phyloP scores from a whole-genome alignment of 2,329 filamentous ascomycete genomes.

The Curvularia spicifera region DNA sequence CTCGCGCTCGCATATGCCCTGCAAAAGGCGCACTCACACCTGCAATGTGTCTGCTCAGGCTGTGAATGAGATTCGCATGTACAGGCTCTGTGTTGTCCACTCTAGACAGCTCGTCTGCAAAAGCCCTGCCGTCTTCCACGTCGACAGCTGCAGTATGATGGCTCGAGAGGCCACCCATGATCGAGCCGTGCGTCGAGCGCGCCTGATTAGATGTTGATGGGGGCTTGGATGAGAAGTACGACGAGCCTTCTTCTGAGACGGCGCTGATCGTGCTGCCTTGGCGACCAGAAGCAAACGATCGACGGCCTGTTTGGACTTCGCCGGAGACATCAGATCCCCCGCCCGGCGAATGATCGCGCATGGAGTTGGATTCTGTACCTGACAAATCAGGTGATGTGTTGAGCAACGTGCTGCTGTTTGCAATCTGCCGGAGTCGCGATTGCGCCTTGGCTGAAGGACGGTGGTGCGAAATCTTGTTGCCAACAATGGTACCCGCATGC shows the following conservation, averaged over 20 bases:
- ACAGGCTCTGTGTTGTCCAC: conserved; percentile 48
- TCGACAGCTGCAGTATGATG: conserved; percentile 26
- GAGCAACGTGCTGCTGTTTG: conserved; percentile 74
- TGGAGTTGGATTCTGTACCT: conserved; percentile 38
- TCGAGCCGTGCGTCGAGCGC: conserved; percentile 33
- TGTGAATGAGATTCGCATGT: conserved; percentile 44
- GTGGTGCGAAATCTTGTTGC: conserved; percentile 94
- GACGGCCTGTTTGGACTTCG: conserved; percentile 29
- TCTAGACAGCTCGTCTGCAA: conserved; percentile 45
- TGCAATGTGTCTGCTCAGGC: conserved; percentile 43
- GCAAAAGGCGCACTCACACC: conserved; percentile 37
- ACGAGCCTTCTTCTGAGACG: conserved; percentile 38
- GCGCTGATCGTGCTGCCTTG: conserved; percentile 38
- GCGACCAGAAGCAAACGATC: conserved; percentile 43
- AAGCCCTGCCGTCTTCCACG: conserved; percentile 41
- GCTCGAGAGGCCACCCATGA: conserved; percentile 28
- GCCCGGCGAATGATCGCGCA: conserved; percentile 41
- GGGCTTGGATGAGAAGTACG: conserved; percentile 19
- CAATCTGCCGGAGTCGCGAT: conserved; percentile 79
- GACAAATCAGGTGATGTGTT: conserved; percentile 43
- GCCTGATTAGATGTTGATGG: conserved; percentile 26
- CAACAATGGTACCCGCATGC: conserved; percentile 93
- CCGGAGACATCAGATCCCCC: conserved; percentile 37
- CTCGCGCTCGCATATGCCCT: conserved; percentile 24
- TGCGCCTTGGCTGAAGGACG: conserved; percentile 81